These are phyloP conservation scores for Trichopus zeylanicus DNA, from an alignment of 116 monocot species.

Conservation along the genomic window DNA sequence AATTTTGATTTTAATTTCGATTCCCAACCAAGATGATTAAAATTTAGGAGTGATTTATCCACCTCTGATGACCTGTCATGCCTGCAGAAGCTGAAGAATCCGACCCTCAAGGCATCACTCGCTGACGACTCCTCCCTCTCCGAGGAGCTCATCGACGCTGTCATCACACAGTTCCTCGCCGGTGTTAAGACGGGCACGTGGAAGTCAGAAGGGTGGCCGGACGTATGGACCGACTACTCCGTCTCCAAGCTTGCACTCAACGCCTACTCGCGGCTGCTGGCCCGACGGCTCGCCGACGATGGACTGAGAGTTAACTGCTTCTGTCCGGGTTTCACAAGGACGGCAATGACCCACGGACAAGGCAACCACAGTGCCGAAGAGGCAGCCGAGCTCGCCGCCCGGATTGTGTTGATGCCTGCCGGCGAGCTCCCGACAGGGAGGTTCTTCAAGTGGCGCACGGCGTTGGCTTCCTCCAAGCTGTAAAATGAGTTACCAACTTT, in stretches of 20 bases:
- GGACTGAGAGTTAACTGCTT: slow-evolving; percentile 47
- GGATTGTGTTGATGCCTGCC: slow-evolving; percentile 23
- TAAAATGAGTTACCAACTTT: neutral
- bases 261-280: slow-evolving; percentile 35
- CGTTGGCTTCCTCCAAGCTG: slow-evolving; percentile 13
- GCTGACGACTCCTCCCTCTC: slow-evolving; percentile 34
- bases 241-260: slow-evolving; percentile 67
- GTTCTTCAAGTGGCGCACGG: slow-evolving; percentile 35
- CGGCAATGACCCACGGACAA: slow-evolving; percentile 34
- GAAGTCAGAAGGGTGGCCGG: slow-evolving; percentile 44
- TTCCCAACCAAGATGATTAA: too few relatives aligned
- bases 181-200: slow-evolving; percentile 41
- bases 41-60: too few relatives aligned
- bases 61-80: too few relatives aligned
- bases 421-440: slow-evolving; percentile 27
- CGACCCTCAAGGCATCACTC: slow-evolving; percentile 15
- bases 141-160: slow-evolving; percentile 16
- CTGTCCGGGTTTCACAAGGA: slow-evolving; percentile 60
- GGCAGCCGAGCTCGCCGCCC: slow-evolving; percentile 28
- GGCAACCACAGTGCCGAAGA: slow-evolving; percentile 38
- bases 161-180: slow-evolving; percentile 24
- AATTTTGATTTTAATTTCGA: too few relatives aligned
- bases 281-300: slow-evolving; percentile 5
- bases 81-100: slow-evolving; percentile 36
- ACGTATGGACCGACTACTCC: slow-evolving; percentile 55